These are phyloP conservation scores for Plectosphaerella plurivora DNA, from an alignment of 2,329 filamentous ascomycete genomes.

Conservation along the genomic window DNA sequence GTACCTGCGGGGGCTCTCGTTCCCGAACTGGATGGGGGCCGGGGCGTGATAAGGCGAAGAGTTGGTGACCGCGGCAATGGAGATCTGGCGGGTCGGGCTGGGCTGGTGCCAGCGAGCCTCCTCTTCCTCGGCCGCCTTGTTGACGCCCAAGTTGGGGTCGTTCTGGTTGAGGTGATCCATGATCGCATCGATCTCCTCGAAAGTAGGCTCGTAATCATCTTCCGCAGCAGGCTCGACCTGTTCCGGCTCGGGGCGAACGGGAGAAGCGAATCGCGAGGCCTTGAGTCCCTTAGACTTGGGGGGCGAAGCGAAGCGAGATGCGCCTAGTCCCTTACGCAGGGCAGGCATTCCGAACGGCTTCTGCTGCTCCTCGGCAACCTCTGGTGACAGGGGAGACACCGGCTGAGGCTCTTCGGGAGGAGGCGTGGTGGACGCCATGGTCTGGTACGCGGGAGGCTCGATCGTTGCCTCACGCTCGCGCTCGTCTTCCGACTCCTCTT, in stretches of 20 bases:
- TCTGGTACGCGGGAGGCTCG: slow-evolving; percentile 5
- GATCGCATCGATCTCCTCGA: slow-evolving; percentile 86
- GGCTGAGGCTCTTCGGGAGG: not conserved
- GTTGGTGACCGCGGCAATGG: slow-evolving; percentile 32
- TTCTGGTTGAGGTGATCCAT: slow-evolving; percentile 80
- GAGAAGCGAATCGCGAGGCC: slow-evolving; percentile 41
- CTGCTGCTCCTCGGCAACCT: not conserved
- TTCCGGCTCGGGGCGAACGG: slow-evolving; percentile 9
- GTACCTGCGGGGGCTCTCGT: slow-evolving; percentile 62
- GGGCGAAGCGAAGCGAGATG: slow-evolving; percentile 45
- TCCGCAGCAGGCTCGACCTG: slow-evolving; percentile 18
- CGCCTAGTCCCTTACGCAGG: slow-evolving; percentile 33
- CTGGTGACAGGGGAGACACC: not conserved
- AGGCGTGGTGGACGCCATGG: not conserved
- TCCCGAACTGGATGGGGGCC: slow-evolving; percentile 53
- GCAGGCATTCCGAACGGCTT: slow-evolving; percentile 1
- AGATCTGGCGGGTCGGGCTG: slow-evolving; percentile 32
- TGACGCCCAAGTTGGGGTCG: slow-evolving; percentile 70
- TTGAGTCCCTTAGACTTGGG: slow-evolving; percentile 36
- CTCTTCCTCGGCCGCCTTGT: slow-evolving; percentile 45
- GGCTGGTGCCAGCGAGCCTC: slow-evolving; percentile 41
- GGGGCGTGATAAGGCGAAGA: slow-evolving; percentile 50
- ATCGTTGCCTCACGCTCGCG: slow-evolving; percentile 12
- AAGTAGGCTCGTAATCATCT: slow-evolving; percentile 44
- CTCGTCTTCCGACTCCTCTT: slow-evolving; percentile 14